Base-by-base conservation (phyloP, 2,329 filamentous ascomycete genomes). In the Raffaelea deltoideospora region DNA sequence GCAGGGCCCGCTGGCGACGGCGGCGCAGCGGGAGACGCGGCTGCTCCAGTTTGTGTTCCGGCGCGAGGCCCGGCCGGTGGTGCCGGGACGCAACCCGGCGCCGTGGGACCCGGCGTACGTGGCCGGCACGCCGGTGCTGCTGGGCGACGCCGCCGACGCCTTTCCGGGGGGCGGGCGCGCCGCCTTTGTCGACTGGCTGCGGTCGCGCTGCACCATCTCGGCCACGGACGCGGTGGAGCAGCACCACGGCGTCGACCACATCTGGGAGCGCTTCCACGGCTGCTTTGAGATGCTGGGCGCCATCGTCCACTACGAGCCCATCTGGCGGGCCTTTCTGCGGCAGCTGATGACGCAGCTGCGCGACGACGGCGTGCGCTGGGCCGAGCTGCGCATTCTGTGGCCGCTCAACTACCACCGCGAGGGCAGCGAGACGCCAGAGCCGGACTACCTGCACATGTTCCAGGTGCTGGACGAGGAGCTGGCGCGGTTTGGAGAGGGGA, bases 271-370 rank as follows among this genome's bases (percentile, higher is more conserved):
- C 51, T 93, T 95, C 57, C 62, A 60, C 34, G 72, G 69, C 31
- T 80, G 78, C 42, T 94, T 95, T 56, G 58, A 67, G 3, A 71
- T 88, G 4, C 66, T 88, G 31, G 72, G 72, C 29, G 78, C 75
- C 14, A 70, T 94, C 35, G 67, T 94, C 34, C 82, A 80, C 57
- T 94, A 95, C 57, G 88, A 95, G 57, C 87, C 87, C 13, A 83
- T 96, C 43, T 88, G 83, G 58, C 74, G 85, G 19, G 63, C 65
- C 15, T 92, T 85, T 50, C 60, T 95, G 41, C 73, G 69, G 21
- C 69, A 72, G 18, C 65, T 95, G 47, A 72, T 93, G 55, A 61
- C 61, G 34, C 67, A 78, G 33, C 64, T 95, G 18, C 65, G 77
- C n/a, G 72, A 72, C 4, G 88, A 98, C 53, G 85, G 86, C 5